These are phyloP conservation scores for Candida palmyrensis DNA, from an alignment of 805 yeast genomes.

Conservation along the genomic window DNA sequence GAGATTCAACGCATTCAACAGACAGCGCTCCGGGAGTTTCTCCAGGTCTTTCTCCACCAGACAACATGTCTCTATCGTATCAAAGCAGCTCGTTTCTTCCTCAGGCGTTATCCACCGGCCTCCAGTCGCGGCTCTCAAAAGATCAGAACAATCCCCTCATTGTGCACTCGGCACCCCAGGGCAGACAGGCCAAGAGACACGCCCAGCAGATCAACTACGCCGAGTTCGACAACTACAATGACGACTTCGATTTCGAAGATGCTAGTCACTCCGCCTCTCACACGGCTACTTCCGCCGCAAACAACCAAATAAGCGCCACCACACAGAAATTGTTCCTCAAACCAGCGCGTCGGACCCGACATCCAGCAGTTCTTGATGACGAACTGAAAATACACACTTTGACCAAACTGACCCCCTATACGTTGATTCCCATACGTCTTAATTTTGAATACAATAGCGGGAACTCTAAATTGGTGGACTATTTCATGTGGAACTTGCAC, in stretches of 20 bases:
- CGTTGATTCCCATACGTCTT: slow-evolving; percentile 61
- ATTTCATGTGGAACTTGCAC: slow-evolving; percentile 69
- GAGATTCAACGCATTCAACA: too few relatives aligned
- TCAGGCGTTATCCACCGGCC: slow-evolving; percentile 77
- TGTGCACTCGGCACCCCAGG: slow-evolving; percentile 62
- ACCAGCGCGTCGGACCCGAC: slow-evolving; percentile 4
- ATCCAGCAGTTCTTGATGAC: slow-evolving; percentile 3
- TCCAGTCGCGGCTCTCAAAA: slow-evolving; percentile 59
- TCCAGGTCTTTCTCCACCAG: too few relatives aligned
- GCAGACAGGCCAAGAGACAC: slow-evolving; percentile 70
- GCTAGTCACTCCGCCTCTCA: slow-evolving; percentile 13
- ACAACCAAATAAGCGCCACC: slow-evolving; percentile 6
- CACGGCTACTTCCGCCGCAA: slow-evolving; percentile 2
- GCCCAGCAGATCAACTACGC: slow-evolving; percentile 77
- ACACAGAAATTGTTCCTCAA: slow-evolving; percentile 7
- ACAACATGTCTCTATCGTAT: slow-evolving; percentile 8
- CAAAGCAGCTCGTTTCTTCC: slow-evolving; percentile 39
- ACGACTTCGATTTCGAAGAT: slow-evolving; percentile 35
- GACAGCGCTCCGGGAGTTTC: too few relatives aligned
- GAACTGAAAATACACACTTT: slow-evolving; percentile 7
- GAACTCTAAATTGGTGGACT: slow-evolving; percentile 48
- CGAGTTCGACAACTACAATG: slow-evolving; percentile 64
- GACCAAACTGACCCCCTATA: slow-evolving; percentile 11
- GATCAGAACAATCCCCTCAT: slow-evolving; percentile 70
- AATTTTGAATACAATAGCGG: slow-evolving; percentile 55